These are phyloP conservation scores for Citrus sp. DNA, from an alignment of 345 rosid species.

Conservation along the genomic window DNA sequence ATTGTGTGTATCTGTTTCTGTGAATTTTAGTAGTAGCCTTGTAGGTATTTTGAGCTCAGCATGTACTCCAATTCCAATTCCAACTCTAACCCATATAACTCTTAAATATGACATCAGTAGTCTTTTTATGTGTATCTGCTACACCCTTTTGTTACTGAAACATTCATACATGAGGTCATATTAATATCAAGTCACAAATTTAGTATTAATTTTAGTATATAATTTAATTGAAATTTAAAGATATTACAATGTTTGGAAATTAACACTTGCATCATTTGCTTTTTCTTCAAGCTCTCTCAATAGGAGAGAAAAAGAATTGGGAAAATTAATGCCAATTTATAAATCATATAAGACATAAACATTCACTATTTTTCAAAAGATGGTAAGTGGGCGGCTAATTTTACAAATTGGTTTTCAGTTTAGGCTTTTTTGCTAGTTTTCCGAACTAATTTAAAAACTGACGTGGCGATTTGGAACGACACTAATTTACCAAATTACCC, in stretches of 20 bases:
- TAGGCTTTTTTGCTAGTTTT: not conserved
- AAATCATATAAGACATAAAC: no score
- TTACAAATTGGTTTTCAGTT: not conserved
- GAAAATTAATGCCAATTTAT: no score
- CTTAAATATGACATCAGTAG: not conserved
- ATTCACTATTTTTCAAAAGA: no score
- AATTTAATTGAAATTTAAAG: not conserved
- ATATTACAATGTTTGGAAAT: not conserved
- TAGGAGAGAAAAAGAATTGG: no score
- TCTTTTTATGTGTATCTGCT: not conserved
- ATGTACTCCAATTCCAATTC: not conserved
- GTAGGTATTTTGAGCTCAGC: not conserved
- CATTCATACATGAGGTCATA: not conserved
- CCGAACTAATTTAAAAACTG: not conserved
- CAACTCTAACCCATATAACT: not conserved
- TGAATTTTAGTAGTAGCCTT: not conserved
- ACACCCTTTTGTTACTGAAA: not conserved
- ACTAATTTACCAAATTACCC: not conserved
- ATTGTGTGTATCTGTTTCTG: not conserved
- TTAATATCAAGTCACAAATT: not conserved
- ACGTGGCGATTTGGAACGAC: no score
- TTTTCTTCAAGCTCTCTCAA: not conserved
- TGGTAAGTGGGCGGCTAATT: not conserved
- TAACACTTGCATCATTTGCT: not conserved
- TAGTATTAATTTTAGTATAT: not conserved